A percentile compares a stretch with the other conserved stretches of the same genome.
phyloP scores from a whole-genome alignment of 306 rosid species.

The Carpinus viminea region DNA sequence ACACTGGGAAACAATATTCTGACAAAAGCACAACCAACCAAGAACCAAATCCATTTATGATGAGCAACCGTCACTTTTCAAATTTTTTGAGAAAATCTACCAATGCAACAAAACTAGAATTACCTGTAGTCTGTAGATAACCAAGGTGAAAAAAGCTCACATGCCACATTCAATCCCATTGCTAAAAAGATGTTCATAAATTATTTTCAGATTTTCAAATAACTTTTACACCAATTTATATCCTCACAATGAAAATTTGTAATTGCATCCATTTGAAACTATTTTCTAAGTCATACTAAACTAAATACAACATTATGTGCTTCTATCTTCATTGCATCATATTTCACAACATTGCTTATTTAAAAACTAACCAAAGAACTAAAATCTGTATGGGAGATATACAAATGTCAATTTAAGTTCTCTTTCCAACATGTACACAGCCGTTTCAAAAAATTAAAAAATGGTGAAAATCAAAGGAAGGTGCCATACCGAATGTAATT shows the following conservation, averaged over 20 bases:
- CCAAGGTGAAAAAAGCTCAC: background rate
- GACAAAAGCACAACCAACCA: background rate
- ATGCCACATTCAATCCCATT: background rate
- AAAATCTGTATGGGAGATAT: background rate
- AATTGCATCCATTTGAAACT: background rate
- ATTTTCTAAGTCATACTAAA: background rate
- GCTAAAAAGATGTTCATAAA: background rate
- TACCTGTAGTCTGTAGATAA: background rate
- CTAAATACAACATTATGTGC: background rate
- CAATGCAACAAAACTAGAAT: background rate
- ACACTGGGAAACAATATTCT: background rate
- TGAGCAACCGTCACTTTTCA: background rate
- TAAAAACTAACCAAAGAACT: background rate
- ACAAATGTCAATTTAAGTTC: background rate
- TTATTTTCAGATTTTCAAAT: background rate
- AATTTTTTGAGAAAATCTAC: background rate
- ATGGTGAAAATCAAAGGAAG: slow-evolving; percentile 19
- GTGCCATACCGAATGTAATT: slow-evolving; percentile 16
- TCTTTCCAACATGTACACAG: slow-evolving; percentile 23
- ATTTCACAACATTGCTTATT: background rate
- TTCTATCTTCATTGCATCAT: background rate
- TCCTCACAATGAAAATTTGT: background rate
- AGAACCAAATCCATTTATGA: background rate
- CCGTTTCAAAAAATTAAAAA: slow-evolving; percentile 9
- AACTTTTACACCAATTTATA: background rate